phyloP scores from a whole-genome alignment of 495 filamentous ascomycete species.

The Poronia punctata region DNA sequence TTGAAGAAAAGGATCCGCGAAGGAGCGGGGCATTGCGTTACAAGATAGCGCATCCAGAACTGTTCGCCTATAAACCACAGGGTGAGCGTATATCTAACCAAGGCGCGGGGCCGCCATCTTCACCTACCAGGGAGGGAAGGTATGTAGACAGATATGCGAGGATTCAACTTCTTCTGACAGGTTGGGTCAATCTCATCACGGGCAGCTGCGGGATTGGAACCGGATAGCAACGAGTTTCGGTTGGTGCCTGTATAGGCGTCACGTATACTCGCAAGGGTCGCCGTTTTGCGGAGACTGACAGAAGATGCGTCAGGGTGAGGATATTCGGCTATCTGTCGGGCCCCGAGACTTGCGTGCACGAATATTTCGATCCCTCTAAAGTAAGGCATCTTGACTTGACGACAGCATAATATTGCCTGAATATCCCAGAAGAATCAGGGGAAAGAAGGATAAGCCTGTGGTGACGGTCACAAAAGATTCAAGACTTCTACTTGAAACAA shows the following conservation, averaged over 20 bases:
- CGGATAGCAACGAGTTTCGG: neutral
- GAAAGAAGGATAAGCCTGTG: too few species aligned
- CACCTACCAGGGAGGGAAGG: constrained; percentile 39
- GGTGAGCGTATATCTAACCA: too few species aligned
- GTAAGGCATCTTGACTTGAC: constrained; percentile 39
- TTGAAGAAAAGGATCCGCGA: constrained; percentile 42
- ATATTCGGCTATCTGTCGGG: constrained; percentile 36
- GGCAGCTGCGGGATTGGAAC: constrained; percentile 1
- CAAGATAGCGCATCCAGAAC: constrained; percentile 38
- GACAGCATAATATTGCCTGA: too few species aligned
- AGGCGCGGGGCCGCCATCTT: neutral
- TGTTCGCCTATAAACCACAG: too few species aligned
- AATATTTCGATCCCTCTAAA: constrained; percentile 41
- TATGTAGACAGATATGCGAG: constrained; percentile 42
- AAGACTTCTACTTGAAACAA: too few species aligned
- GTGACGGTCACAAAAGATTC: too few species aligned
- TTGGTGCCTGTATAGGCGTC: constrained; percentile 1
- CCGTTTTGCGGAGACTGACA: constrained; percentile 21
- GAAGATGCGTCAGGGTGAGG: constrained; percentile 45
- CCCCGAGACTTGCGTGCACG: constrained; percentile 24
- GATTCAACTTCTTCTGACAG: constrained; percentile 27
- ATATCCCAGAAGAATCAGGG: too few species aligned
- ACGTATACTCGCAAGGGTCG: constrained; percentile 2
- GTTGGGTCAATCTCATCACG: constrained; percentile 11
- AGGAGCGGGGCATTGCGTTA: constrained; percentile 25